Percentiles rank a stretch among this genome's conserved stretches.
These are phyloP conservation scores for Spathaspora sp. DNA, from an alignment of 1,139 yeast species.

Conservation along the genomic window DNA sequence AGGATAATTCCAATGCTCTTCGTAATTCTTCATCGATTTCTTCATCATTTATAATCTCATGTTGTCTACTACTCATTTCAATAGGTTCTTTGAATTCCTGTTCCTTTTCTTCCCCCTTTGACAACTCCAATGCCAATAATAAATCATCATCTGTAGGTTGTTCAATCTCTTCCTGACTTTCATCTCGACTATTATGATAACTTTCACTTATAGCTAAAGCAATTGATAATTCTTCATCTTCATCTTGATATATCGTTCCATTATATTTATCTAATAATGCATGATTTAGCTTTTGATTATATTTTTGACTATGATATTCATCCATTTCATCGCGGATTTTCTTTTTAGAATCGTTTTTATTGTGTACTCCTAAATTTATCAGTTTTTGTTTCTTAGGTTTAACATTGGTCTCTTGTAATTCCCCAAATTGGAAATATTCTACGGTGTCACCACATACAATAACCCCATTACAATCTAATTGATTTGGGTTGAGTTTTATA, in stretches of 20 bases:
- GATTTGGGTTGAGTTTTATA: constrained; percentile 45
- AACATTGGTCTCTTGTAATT: constrained; percentile 6
- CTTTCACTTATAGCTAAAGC: constrained; percentile 57
- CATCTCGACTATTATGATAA: constrained; percentile 12
- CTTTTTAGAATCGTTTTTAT: constrained; percentile 16
- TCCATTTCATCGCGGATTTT: constrained; percentile 35
- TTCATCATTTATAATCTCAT: constrained; percentile 2
- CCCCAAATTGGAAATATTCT: constrained; percentile 66
- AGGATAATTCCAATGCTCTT: constrained; percentile 33
- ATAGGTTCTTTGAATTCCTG: neutral
- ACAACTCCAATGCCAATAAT: constrained; percentile 23
- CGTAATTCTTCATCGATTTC: constrained; percentile 17
- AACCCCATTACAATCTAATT: constrained; percentile 48
- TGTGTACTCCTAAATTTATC: constrained; percentile 10
- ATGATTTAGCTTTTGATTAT: constrained; percentile 19
- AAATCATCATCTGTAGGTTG: constrained; percentile 22
- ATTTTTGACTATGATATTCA: constrained; percentile 33
- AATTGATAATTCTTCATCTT: constrained; percentile 47
- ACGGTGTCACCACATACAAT: constrained; percentile 55
- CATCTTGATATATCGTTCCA: constrained; percentile 37
- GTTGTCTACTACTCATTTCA: constrained; percentile 4
- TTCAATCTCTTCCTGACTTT: constrained; percentile 7
- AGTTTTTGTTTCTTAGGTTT: constrained; percentile 8
- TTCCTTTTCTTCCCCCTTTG: constrained; percentile 12
- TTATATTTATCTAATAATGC: constrained; percentile 45